Base-by-base conservation (phyloP, 2,329 filamentous ascomycete genomes). In the Aspergillus fumigatus region DNA sequence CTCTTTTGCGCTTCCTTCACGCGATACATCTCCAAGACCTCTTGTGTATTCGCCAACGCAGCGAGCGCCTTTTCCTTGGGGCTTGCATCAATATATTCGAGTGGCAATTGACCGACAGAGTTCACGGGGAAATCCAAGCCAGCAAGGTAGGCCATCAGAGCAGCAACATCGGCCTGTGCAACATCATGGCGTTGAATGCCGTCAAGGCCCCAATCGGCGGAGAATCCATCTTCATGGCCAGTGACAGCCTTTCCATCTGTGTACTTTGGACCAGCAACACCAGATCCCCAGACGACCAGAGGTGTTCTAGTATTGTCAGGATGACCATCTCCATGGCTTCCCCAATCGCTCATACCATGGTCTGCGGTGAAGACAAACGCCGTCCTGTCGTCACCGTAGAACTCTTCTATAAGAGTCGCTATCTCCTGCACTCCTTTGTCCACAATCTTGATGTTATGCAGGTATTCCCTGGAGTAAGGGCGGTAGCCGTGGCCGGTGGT, bases 311-410 rank as follows among this genome's bases (percentile, higher is more conserved):
- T 99, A 67, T 97, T 99, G 73, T 99, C 90, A 0, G 94, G 94
- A 74, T 99, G 92, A 7, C 94, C 94, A 72, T 99, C 94, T 40
- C 95, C 95, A 72, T 99, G 95, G 65, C 92, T 97, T n/a, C 95
- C 94, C 88, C 89, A 97, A 74, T 99, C 94, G 69, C 91, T 97
- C 94, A 99, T 99, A 19, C 94, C 94, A 73, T 99, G 94, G 69
- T 99, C 94, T 7, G 94, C 94, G 1, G 95, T 99, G 70, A 99
- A 99, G 17, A 99, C 85, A 71, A 93, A 99, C 0, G 95, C 91
- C 0, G 94, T 97, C 73, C 94, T 87, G 61, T 85, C 84, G 65
- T 92, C 88, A 4, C 77, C 81, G 67, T 97, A 99, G 70, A 97
- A 99, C 11, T 88, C 83, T 38, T 96, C 85, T 51, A 97, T 87